These are phyloP conservation scores for Nannizziopsis barbatae DNA, from an alignment of 2,329 filamentous ascomycete species.

Conservation along the genomic window DNA sequence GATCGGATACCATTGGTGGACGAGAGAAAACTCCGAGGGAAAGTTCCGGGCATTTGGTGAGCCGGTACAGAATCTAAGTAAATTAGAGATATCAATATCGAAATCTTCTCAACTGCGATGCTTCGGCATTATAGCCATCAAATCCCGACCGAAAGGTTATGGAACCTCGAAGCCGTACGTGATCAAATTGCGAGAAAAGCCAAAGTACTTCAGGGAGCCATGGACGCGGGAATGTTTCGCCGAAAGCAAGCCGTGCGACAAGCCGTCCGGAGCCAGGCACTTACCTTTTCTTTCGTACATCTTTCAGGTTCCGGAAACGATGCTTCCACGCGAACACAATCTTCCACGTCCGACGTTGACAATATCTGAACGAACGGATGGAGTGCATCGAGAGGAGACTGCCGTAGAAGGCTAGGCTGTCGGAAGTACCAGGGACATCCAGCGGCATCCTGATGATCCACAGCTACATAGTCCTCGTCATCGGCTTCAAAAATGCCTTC, in stretches of 20 bases:
- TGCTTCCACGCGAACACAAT: slow-evolving; percentile 48
- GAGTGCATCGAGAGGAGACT: slow-evolving; percentile 43
- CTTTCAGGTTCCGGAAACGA: slow-evolving; percentile 50
- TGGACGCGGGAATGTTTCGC: background rate
- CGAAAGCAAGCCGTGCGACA: background rate
- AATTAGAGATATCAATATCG: slow-evolving; percentile 5
- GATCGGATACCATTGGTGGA: slow-evolving; percentile 42
- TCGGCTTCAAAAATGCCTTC: slow-evolving; percentile 24
- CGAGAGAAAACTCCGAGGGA: slow-evolving; percentile 67
- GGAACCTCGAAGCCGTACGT: too few species aligned
- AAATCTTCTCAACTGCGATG: background rate
- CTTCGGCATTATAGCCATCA: background rate
- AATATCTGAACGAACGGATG: slow-evolving; percentile 66
- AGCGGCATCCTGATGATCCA: slow-evolving; percentile 32
- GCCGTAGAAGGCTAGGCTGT: slow-evolving; percentile 25
- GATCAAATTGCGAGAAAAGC: background rate
- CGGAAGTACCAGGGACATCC: slow-evolving; percentile 35
- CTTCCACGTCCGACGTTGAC: slow-evolving; percentile 41
- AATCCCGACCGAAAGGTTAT: background rate
- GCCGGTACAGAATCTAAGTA: slow-evolving; percentile 60
- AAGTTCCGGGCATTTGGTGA: slow-evolving; percentile 63
- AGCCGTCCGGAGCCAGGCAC: background rate
- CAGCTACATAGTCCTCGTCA: slow-evolving; percentile 34
- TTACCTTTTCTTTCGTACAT: slow-evolving; percentile 49
- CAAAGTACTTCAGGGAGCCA: background rate